These are phyloP conservation scores for Diaporthe sp. DNA, from an alignment of 2,329 filamentous ascomycete genomes.

Conservation along the genomic window DNA sequence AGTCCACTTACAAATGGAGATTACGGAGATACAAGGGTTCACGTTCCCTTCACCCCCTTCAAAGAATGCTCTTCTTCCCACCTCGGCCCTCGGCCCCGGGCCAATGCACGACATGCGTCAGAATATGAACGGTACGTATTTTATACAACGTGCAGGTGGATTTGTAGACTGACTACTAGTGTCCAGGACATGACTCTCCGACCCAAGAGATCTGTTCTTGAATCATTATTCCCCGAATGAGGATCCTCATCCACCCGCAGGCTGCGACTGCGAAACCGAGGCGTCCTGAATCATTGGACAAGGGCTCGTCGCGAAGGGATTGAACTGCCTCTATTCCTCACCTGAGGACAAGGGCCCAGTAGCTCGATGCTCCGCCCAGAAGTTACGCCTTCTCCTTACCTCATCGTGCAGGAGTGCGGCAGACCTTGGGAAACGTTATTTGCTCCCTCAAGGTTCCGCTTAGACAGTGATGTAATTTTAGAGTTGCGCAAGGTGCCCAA, in stretches of 20 bases:
- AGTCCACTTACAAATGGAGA: conserved; percentile 15
- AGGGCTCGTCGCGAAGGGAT: neutral
- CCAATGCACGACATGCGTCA: conserved; percentile 12
- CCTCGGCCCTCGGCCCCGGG: conserved; percentile 18
- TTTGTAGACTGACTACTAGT: neutral
- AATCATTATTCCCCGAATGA: conserved; percentile 10
- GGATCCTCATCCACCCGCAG: neutral
- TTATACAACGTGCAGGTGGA: neutral
- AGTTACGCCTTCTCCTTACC: neutral
- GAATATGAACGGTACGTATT: neutral
- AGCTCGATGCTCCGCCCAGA: neutral
- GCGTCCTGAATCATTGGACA: neutral
- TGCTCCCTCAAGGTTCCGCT: conserved; percentile 9
- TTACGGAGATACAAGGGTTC: conserved; percentile 1
- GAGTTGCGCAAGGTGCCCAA: conserved; percentile 5
- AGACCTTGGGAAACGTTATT: conserved; percentile 14
- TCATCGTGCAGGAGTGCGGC: conserved; percentile 15
- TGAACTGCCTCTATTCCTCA: neutral
- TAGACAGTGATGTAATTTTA: conserved; percentile 20
- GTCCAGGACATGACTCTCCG: neutral
- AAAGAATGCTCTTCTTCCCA: neutral
- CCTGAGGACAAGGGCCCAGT: neutral
- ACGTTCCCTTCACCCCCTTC: neutral
- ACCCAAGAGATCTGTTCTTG: neutral
- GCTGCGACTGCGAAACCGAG: neutral